Evolutionary conservation across 352 stramenopile species (phyloP).

Genomic region (Pythium aquatile): DNA sequence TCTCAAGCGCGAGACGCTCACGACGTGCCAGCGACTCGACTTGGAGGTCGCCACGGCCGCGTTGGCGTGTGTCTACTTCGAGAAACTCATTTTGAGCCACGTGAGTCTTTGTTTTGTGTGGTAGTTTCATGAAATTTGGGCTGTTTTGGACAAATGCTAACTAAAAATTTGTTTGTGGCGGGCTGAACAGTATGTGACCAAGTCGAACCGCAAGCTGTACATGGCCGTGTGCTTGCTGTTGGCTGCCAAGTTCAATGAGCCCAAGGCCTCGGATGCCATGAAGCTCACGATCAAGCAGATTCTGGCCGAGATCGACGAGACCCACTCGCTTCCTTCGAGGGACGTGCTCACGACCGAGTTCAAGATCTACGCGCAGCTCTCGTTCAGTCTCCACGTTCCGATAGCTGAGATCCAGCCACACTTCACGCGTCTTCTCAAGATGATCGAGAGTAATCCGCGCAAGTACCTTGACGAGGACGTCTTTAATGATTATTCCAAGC

Average conservation of each 20-base stretch:
- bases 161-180: background rate
- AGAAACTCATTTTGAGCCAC: constrained; percentile 93
- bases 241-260: constrained; percentile 92
- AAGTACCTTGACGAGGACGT: constrained; percentile 89
- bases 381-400: constrained; percentile 85
- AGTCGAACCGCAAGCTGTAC: constrained; percentile 94
- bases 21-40: constrained; percentile 70
- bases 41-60: constrained; percentile 94
- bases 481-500: constrained; percentile 70
- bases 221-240: constrained; percentile 96
- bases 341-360: constrained; percentile 90
- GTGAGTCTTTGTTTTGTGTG: constrained; percentile 26
- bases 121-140: constrained; percentile 47
- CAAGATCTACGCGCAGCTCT: constrained; percentile 87
- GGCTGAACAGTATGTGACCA: constrained; percentile 88
- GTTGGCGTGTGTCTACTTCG: constrained; percentile 96
- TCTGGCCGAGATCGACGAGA: constrained; percentile 73
- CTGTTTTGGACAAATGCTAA: background rate
- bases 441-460: constrained; percentile 86
- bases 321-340: constrained; percentile 73
- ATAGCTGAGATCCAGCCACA: constrained; percentile 82
- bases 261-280: constrained; percentile 61
- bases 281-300: constrained; percentile 66
- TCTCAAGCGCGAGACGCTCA: constrained; percentile 89
- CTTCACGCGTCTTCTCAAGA: constrained; percentile 81